Evolutionary conservation across 116 monocot genomes (phyloP), one percentile per base, ranked within the genome.

Genomic region (Thalassia testudinum): DNA sequence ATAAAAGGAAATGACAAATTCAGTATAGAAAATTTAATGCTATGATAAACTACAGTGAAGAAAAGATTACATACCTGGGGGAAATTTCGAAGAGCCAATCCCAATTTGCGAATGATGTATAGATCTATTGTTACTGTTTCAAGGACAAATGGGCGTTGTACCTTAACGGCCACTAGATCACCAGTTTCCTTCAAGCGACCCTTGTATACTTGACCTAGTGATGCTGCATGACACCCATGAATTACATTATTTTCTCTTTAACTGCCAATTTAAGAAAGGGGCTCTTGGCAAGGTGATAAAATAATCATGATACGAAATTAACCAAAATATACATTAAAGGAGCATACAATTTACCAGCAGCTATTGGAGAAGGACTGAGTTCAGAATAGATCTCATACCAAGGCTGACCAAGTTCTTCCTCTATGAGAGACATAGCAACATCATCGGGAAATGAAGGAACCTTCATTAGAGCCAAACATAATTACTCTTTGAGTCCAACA

Each of bases 391-490:
- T 47, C 16, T 82, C 57, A 27, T 73, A 72, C 97, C 97, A 97
- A 51, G 97, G 97, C 15, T 67, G 66, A 42, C 97, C 97, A 59
- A 97, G 77, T 65, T 97, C 97, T 78, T 79, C 85, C 70, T 97
- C 74, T 43, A 97, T 70, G 56, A 97, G 82, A 18, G 81, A 43
- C 97, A 89, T 97, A 40, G 97, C 97, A 8, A 82, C 56, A 74
- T 89, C 89, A 86, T 99, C 90, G 8, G 85, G 82, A 74, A 85
- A 99, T 43, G 97, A 99, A 64, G 97, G 97, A 70, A 99, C 97
- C 91, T 91, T 71, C 49, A 60, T 27, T 42, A 68, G 23, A 21
- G 63, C 3, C 16, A 43, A 70, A 34, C n/a, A n/a, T n/a, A n/a
- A n/a, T n/a, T n/a, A n/a, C n/a, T n/a, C n/a, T 27, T n/a, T n/a